Conservation (phyloP, 2,329 filamentous ascomycete genomes). For the Byssothecium circinans region DNA sequence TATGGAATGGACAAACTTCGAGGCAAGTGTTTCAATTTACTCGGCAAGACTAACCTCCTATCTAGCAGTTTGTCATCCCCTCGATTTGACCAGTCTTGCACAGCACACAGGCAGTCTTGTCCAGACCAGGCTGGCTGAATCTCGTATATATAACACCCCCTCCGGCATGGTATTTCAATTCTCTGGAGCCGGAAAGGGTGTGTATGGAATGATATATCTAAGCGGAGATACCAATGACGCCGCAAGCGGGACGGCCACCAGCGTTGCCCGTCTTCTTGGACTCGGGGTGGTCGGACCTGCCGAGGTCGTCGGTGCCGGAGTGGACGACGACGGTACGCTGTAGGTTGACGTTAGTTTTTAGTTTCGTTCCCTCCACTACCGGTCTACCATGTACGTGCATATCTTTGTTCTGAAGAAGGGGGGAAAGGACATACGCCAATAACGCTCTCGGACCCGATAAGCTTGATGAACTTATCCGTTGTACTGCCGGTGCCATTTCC, state of each 20-base stretch:
- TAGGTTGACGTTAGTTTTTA: slow-evolving; percentile 11
- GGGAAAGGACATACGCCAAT: slow-evolving; percentile 68
- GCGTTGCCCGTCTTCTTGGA: slow-evolving; percentile 99
- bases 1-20: too few relatives aligned
- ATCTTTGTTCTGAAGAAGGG: neutral
- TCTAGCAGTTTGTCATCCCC: too few relatives aligned
- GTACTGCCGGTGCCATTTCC: slow-evolving; percentile 84
- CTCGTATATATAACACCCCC: too few relatives aligned
- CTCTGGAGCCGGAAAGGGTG: too few relatives aligned
- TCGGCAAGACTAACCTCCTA: too few relatives aligned
- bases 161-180: too few relatives aligned
- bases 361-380: too few relatives aligned
- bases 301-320: slow-evolving; percentile 93
- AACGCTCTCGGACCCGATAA: slow-evolving; percentile 94
- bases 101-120: too few relatives aligned
- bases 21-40: too few relatives aligned
- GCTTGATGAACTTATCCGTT: slow-evolving; percentile 82
- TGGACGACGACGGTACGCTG: slow-evolving; percentile 95
- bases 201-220: slow-evolving; percentile 2
- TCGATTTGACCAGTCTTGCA: too few relatives aligned
- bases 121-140: too few relatives aligned
- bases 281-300: slow-evolving; percentile 88
- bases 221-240: slow-evolving; percentile 84
- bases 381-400: too few relatives aligned
- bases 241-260: slow-evolving; percentile 89